These are phyloP conservation scores for Nematodospora anomalae DNA, from an alignment of 1,139 yeast genomes.

Conservation along the genomic window DNA sequence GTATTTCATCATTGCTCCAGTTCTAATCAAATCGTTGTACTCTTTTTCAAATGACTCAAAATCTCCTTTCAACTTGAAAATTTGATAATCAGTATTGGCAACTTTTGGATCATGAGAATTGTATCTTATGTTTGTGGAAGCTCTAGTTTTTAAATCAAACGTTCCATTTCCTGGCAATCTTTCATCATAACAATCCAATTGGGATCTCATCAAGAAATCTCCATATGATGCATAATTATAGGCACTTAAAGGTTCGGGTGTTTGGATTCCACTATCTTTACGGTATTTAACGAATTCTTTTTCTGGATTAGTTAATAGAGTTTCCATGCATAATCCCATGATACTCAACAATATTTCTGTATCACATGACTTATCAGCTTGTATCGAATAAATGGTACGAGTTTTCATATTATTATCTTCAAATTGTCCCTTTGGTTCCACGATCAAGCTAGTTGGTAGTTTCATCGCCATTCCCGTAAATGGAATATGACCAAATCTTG, in stretches of 20 bases:
- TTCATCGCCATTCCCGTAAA: conserved; percentile 34
- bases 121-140: conserved; percentile 81
- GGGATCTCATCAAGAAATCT: conserved; percentile 80
- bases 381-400: conserved; percentile 56
- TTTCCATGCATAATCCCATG: conserved; percentile 78
- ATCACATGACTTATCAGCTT: conserved; percentile 68
- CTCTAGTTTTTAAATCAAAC: conserved; percentile 90
- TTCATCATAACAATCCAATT: conserved; percentile 78
- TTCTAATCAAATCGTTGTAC: conserved; percentile 67
- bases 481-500: conserved; percentile 35
- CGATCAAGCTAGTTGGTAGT: conserved; percentile 43
- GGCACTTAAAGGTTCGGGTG: conserved; percentile 21
- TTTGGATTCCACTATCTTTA: conserved; percentile 14
- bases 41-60: conserved; percentile 83
- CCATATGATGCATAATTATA: conserved; percentile 77
- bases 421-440: conserved; percentile 31
- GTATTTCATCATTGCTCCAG: conserved; percentile 77
- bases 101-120: conserved; percentile 66
- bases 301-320: conserved; percentile 62
- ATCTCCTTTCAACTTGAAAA: conserved; percentile 58
- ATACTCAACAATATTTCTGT: conserved; percentile 70
- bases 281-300: conserved; percentile 38
- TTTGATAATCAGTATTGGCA: conserved; percentile 57
- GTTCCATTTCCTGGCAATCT: conserved; percentile 88
- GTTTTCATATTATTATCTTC: conserved; percentile 25